A percentile compares a stretch with the other conserved stretches of the same genome.
Conservation (phyloP, 1,284 basidiomycete species). For the Austroboletus niveus region DNA sequence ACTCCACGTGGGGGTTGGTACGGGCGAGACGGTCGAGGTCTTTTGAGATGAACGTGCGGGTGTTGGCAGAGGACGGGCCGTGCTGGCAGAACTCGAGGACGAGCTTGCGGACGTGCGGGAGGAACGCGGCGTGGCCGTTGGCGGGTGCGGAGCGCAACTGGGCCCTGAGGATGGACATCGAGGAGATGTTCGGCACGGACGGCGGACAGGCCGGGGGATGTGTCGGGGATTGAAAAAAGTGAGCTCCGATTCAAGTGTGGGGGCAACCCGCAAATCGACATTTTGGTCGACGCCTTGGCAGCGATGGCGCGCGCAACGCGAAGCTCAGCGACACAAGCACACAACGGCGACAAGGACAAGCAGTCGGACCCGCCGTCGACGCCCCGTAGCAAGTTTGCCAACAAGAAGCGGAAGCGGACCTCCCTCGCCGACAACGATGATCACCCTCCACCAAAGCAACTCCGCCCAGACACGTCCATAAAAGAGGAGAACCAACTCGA, state of each 20-base stretch:
- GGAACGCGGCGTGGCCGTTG: conserved; percentile 68
- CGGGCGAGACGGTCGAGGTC: conserved; percentile 62
- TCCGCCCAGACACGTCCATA: conserved; percentile 29
- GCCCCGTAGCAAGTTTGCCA: conserved; percentile 25
- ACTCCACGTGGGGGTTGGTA: conserved; percentile 75
- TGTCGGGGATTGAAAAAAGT: conserved; percentile 16
- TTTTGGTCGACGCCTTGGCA: conserved; percentile 10
- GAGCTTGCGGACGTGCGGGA: conserved; percentile 75
- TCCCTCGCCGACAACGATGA: conserved; percentile 44
- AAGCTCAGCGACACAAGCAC: conserved; percentile 44
- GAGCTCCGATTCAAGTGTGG: conserved; percentile 15
- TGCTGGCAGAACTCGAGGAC: conserved; percentile 84
- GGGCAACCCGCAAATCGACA: conserved; percentile 17
- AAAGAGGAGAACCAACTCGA: conserved; percentile 35
- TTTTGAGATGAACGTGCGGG: conserved; percentile 66
- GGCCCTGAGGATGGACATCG: conserved; percentile 54
- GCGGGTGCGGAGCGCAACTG: conserved; percentile 58
- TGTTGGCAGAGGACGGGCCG: conserved; percentile 71
- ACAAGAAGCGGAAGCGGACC: conserved; percentile 67
- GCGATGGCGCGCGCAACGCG: conserved; percentile 69
- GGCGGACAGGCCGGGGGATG: background rate
- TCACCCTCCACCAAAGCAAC: conserved; percentile 46
- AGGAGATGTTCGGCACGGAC: conserved; percentile 7
- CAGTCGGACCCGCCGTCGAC: conserved; percentile 20
- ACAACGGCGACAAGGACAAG: conserved; percentile 36